A percentile compares a stretch with the other conserved stretches of the same genome.
These are phyloP conservation scores for Tolypocladium cylindrosporum DNA, from an alignment of 2,329 filamentous ascomycete species.

Conservation along the genomic window DNA sequence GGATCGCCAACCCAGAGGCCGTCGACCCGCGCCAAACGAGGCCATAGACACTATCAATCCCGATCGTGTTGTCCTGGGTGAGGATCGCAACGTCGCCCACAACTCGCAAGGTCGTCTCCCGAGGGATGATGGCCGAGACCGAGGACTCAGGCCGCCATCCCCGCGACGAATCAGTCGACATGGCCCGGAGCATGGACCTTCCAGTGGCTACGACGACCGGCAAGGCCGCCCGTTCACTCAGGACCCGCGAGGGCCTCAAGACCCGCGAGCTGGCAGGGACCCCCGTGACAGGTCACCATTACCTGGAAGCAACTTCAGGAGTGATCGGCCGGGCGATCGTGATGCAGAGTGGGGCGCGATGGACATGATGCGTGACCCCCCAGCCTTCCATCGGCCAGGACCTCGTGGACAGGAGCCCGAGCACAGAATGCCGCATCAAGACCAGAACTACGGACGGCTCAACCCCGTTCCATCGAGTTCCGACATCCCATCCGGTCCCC, in stretches of 20 bases:
- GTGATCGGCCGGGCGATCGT: conserved; percentile 29
- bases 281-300: conserved; percentile 21
- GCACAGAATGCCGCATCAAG: conserved; percentile 40
- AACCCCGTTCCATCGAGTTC: conserved; percentile 38
- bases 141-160: conserved; percentile 32
- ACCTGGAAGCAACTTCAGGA: conserved; percentile 15
- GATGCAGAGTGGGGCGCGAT: conserved; percentile 17
- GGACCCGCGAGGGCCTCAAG: conserved; percentile 20
- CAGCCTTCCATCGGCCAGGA: conserved; percentile 25
- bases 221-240: conserved; percentile 29
- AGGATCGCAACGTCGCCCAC: conserved; percentile 23
- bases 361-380: conserved; percentile 30
- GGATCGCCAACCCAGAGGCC: conserved; percentile 18
- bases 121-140: conserved; percentile 36
- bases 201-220: conserved; percentile 34
- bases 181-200: conserved; percentile 16
- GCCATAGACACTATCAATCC: conserved; percentile 33
- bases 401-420: conserved; percentile 34
- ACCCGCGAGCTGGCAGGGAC: conserved; percentile 21
- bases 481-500: conserved; percentile 46
- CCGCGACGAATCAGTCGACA: conserved; percentile 31
- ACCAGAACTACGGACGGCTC: conserved; percentile 53
- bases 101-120: conserved; percentile 20
- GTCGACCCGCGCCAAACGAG: conserved; percentile 16
- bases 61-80: conserved; percentile 34